These are phyloP conservation scores for Aspergillus floridensis DNA, from an alignment of 2,329 filamentous ascomycete species.

Conservation along the genomic window DNA sequence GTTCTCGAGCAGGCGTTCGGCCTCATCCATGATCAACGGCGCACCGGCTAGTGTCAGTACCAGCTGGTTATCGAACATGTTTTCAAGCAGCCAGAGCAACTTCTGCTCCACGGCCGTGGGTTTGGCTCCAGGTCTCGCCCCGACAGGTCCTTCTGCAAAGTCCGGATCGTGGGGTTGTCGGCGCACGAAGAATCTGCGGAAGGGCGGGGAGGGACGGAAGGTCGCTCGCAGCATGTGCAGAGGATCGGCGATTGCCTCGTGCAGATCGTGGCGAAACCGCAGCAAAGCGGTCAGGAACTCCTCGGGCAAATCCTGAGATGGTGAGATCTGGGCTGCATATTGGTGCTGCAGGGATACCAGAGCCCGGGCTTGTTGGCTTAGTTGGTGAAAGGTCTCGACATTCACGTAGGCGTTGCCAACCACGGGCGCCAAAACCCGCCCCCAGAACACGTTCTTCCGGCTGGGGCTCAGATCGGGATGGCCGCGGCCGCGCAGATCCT, in stretches of 20 bases:
- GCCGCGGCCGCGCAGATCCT: conserved; percentile 35
- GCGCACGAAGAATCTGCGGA: conserved; percentile 14
- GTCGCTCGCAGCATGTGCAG: neutral
- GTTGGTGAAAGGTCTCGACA: neutral
- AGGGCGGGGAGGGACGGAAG: conserved; percentile 8
- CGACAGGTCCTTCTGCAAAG: neutral
- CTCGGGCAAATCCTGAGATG: conserved; percentile 9
- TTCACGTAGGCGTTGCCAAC: conserved; percentile 4
- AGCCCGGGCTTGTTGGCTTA: conserved; percentile 1
- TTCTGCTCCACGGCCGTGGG: neutral
- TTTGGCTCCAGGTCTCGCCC: neutral
- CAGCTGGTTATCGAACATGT: conserved; percentile 33
- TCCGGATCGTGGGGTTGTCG: neutral
- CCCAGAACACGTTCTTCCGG: conserved; percentile 2
- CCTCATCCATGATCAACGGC: conserved; percentile 47
- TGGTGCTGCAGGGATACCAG: conserved; percentile 2
- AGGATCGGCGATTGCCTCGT: neutral
- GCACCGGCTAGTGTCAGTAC: no score
- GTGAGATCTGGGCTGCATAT: conserved; percentile 2
- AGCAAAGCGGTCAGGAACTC: conserved; percentile 10
- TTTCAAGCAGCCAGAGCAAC: conserved; percentile 13
- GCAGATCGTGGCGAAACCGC: conserved; percentile 4
- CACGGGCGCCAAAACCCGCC: neutral
- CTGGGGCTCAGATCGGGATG: neutral
- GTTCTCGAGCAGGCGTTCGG: conserved; percentile 45